Conservation (phyloP, 352 stramenopile genomes). For the Phytophthora melonis region DNA sequence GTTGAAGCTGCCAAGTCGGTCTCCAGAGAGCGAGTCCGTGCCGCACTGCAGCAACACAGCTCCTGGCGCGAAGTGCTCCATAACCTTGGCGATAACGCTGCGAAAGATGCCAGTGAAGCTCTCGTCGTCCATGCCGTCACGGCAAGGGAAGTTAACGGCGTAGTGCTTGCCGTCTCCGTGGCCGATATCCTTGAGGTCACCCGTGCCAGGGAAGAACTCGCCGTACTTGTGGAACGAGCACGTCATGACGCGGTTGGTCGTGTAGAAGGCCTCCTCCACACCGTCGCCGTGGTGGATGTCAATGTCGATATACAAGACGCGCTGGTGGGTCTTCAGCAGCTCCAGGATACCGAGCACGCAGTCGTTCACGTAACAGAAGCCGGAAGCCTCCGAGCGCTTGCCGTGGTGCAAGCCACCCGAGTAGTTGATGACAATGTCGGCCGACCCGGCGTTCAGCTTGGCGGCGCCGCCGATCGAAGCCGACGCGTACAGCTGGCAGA, state of each 20-base stretch:
- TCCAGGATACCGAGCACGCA: conserved; percentile 99
- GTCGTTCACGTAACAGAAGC: conserved; percentile 99
- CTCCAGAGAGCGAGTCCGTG: conserved; percentile 98
- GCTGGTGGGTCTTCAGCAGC: conserved; percentile 96
- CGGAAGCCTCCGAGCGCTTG: conserved; percentile 98
- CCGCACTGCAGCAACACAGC: conserved; percentile 99
- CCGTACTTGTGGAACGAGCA: conserved; percentile 99
- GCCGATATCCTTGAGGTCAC: conserved; percentile 87
- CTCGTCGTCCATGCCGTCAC: conserved; percentile 99
- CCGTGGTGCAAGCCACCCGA: conserved; percentile 98
- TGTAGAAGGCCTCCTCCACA: conserved; percentile 99
- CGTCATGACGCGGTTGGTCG: conserved; percentile 99
- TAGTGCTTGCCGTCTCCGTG: conserved; percentile 97
- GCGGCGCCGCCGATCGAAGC: conserved; percentile 97
- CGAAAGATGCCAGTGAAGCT: conserved; percentile 92
- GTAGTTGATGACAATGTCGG: conserved; percentile 99
- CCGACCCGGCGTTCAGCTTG: conserved; percentile 95
- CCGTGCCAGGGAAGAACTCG: conserved; percentile 99
- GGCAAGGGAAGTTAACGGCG: conserved; percentile 98
- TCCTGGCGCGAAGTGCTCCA: conserved; percentile 96
- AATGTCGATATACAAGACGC: conserved; percentile 99
- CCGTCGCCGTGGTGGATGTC: conserved; percentile 99
- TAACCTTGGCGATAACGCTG: conserved; percentile 96
- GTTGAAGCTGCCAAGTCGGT: conserved; percentile 99
- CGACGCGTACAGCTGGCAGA: conserved; percentile 98